Evolutionary conservation across 1,139 yeast species (phyloP).

Genomic region (Debaryomyces singareniensis): DNA sequence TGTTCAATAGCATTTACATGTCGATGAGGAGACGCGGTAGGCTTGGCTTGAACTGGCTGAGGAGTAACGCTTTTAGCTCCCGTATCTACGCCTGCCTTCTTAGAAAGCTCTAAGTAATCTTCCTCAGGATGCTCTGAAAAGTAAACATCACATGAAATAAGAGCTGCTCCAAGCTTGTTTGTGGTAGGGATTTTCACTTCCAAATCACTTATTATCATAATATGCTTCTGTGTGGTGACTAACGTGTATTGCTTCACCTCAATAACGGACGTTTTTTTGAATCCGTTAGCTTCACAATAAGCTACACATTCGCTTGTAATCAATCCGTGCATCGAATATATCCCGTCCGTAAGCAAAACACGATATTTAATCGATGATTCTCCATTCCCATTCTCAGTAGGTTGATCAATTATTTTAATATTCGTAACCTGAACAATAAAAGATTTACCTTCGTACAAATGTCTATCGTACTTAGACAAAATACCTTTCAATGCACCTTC

Average conservation of each 20-base stretch:
- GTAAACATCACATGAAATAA: conserved; percentile 45
- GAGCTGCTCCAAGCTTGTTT: conserved; percentile 31
- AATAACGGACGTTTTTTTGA: conserved; percentile 26
- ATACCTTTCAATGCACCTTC: conserved; percentile 22
- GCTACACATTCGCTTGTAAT: conserved; percentile 54
- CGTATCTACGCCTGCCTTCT: conserved; percentile 10
- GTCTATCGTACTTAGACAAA: conserved; percentile 19
- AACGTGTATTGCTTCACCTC: conserved; percentile 38
- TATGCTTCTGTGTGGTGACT: conserved; percentile 47
- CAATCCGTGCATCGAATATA: conserved; percentile 56
- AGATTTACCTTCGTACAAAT: conserved; percentile 20
- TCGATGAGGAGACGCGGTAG: conserved; percentile 8
- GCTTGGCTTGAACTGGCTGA: conserved; percentile 1
- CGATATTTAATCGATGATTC: conserved; percentile 44
- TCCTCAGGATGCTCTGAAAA: conserved; percentile 51
- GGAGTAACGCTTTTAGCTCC: conserved; percentile 3
- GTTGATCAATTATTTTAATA: conserved; percentile 25
- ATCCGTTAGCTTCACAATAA: conserved; percentile 42
- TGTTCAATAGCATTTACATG: conserved; percentile 72
- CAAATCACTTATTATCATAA: conserved; percentile 47
- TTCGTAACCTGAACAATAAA: conserved; percentile 44
- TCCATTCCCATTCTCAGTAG: conserved; percentile 29
- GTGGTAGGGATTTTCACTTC: conserved; percentile 38
- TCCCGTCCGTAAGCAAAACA: conserved; percentile 61
- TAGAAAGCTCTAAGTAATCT: conserved; percentile 25